Base-by-base conservation (phyloP, 164 flowering plant genomes). In the Houttuynia cordata region DNA sequence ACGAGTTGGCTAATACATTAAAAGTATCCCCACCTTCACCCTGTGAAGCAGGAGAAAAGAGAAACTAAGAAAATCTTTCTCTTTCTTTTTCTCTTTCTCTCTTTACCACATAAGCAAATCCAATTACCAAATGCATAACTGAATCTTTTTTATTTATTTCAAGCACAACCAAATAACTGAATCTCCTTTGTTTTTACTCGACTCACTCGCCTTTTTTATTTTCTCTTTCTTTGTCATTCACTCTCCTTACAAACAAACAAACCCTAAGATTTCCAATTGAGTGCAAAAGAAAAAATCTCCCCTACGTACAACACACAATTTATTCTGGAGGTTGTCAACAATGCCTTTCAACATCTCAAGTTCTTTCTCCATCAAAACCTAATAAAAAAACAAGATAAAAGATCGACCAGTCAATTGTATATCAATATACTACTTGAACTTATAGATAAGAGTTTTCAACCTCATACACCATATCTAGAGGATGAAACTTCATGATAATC, bases 311-410 rank as follows among this genome's bases (percentile, higher is more conserved):
- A 90, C 62, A 24, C 69, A 78, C 34, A 83, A 73, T 74, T 82
- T 85, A 74, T 67, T 78, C 67, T 82, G 94, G 67, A 87, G 85
- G 73, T 69, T 73, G 71, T 76, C 83, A 25, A 80, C 62, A 41
- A 87, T 72, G 52, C 57, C 73, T 67, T 79, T 82, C 62, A 79
- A 62, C 10, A 64, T 73, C 67, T 76, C 82, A 66, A 87, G 65
- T 77, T 90, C 86, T 57, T 66, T 80, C 70, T 87, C 90, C 62
- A 93, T 73, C 64, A 80, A 80, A 78, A 65, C 76, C 99, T 93
- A 82, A 74, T 83, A 68, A 74, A 79, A 62, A 68, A 71, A 58
- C 49, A 52, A 47, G 34, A 60, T 7, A 47, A 60, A 13, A 47
- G 8, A 41, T 22, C 62, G 42, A 19, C 23, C 30, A 0, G 30